phyloP scores from a whole-genome alignment of 2,329 filamentous ascomycete genomes.

The Gliomastix tumulicola region DNA sequence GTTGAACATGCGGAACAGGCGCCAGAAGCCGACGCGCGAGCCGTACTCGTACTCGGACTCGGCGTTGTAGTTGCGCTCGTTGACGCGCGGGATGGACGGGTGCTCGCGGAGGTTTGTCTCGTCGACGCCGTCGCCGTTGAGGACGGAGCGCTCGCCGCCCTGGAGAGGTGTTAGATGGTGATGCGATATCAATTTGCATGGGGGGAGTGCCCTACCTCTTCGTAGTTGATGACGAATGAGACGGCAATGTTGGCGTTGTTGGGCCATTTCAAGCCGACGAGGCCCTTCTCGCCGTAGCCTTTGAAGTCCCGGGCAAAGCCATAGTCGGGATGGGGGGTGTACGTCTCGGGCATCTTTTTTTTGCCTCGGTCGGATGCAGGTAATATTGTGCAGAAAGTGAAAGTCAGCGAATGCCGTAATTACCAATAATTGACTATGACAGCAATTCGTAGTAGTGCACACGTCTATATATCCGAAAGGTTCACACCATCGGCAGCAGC shows the following conservation, averaged over 20 bases:
- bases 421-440: no score
- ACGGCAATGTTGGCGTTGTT: constrained; percentile 33
- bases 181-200: no score
- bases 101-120: constrained; percentile 32
- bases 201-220: constrained; percentile 24
- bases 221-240: constrained; percentile 37
- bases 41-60: constrained; percentile 47
- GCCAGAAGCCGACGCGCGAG: constrained; percentile 39
- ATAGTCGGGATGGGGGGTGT: constrained; percentile 18
- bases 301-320: constrained; percentile 22
- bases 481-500: no score
- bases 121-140: constrained; percentile 26
- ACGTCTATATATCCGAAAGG: no score
- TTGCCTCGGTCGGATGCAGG: no score
- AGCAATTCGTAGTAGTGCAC: no score
- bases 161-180: no score
- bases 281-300: constrained; percentile 30
- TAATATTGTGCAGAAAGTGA: no score
- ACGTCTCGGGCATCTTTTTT: constrained; percentile 15
- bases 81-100: constrained; percentile 21
- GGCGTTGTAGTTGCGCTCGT: constrained; percentile 36
- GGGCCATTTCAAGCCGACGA: constrained; percentile 26
- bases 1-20: constrained; percentile 40
- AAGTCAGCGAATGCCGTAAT: no score
- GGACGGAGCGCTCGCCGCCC: constrained; percentile 26